Evolutionary conservation across 768 basidiomycete species (phyloP), one percentile per base, ranked within the genome.

Genomic region (Neoboletus subvelutipes): DNA sequence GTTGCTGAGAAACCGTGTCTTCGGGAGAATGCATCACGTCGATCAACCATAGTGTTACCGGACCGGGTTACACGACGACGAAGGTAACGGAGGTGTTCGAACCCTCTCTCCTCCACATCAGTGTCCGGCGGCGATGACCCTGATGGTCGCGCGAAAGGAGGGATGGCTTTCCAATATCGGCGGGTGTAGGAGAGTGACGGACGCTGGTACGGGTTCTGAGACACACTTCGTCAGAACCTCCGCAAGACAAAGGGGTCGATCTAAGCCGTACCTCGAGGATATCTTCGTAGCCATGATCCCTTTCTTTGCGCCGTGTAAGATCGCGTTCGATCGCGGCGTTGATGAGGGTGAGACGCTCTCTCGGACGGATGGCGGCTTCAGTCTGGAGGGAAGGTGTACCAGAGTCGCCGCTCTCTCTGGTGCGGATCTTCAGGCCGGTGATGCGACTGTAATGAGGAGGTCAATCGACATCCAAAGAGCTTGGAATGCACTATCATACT

Each of bases 261-360:
- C 50, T 22, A 4, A 18, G 2, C 72, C 81, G 68, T 67, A 92
- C 90, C 72, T 97, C 94, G 60, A 92, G 80, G 51, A 80, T 77
- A 67, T 98, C 94, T 63, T 96, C 94, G 87, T 92, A 96, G 49
- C 84, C 81, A 48, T 86, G 81, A 64, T 94, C 90, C 47, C 78
- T 71, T 48, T 94, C 89, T 67, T 86, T 88, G 69, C 87, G 85
- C 48, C 76, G 76, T 71, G 76, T 67, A 88, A 71, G 45, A 77
- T 77, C 66, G 87, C 90, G 68, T 88, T 81, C 67, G 81, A 80
- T 45, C 77, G 78, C 55, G 76, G 80, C 59, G 24, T 58, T 66
- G 50, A 93, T 87, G 12, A 77, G 73, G 2, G 77, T 76, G 47
- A 80, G 74, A 29, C 91, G 85, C 57, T 91, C 88, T 69, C 77